Evolutionary conservation across 1,284 basidiomycete species (phyloP).

Genomic region (Puccinia triticina): DNA sequence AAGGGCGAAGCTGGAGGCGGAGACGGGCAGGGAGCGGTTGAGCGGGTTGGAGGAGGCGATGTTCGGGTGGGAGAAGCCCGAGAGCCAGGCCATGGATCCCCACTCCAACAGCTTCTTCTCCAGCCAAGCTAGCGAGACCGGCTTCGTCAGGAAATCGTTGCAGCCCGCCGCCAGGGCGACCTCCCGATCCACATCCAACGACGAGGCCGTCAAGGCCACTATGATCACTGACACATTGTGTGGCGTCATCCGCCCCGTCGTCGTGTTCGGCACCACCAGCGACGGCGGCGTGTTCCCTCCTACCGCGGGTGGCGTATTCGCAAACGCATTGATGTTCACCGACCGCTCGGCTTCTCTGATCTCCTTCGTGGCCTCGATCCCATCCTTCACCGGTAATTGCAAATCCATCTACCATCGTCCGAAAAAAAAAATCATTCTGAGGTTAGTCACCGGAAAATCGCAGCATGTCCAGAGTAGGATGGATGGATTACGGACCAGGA

Average conservation of each 20-base stretch:
- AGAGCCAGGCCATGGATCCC: constrained; percentile 66
- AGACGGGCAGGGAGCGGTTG: constrained; percentile 17
- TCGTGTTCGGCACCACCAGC: constrained; percentile 53
- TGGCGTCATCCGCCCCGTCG: constrained; percentile 63
- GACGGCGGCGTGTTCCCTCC: constrained; percentile 44
- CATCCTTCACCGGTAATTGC: constrained; percentile 98
- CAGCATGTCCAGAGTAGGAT: background rate
- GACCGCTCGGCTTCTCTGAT: constrained; percentile 82
- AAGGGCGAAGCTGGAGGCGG: background rate
- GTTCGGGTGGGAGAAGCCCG: constrained; percentile 55
- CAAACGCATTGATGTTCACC: constrained; percentile 72
- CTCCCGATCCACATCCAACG: constrained; percentile 86
- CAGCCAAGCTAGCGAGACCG: constrained; percentile 90
- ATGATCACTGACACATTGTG: constrained; percentile 96
- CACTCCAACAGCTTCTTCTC: constrained; percentile 99
- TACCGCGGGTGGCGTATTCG: constrained; percentile 66
- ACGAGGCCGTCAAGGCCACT: constrained; percentile 94
- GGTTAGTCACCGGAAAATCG: background rate
- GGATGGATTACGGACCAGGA: constrained; percentile 70
- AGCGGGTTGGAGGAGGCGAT: background rate
- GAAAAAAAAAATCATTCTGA: background rate
- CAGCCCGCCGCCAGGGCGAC: constrained; percentile 95
- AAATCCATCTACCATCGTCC: constrained; percentile 93
- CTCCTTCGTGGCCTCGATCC: constrained; percentile 94
- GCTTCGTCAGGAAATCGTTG: constrained; percentile 98